These are phyloP conservation scores for Micractinium conductrix DNA, from an alignment of 139 green algal species.

Conservation along the genomic window DNA sequence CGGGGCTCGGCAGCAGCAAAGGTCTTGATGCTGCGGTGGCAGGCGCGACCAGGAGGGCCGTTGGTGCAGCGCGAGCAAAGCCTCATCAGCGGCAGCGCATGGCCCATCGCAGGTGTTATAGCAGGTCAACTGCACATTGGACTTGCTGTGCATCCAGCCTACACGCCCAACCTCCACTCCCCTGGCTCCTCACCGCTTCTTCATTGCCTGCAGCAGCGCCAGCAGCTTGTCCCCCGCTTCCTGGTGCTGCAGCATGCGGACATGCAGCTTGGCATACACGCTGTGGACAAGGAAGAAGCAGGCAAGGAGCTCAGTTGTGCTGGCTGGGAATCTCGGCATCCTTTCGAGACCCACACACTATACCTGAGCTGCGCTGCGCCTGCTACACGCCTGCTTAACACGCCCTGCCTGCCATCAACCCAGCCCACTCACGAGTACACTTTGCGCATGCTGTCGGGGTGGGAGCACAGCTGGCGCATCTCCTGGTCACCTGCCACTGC, in stretches of 20 bases:
- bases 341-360: too few relatives aligned
- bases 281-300: background rate
- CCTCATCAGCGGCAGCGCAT: background rate
- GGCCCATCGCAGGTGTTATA: background rate
- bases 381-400: too few relatives aligned
- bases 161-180: background rate
- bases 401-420: too few relatives aligned
- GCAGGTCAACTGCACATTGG: background rate
- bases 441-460: background rate
- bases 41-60: background rate
- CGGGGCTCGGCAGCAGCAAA: background rate
- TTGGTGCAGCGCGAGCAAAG: background rate
- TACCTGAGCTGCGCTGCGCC: too few relatives aligned
- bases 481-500: background rate
- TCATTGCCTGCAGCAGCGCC: conserved; percentile 6
- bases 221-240: conserved; percentile 9
- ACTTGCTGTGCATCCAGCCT: too few relatives aligned
- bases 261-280: conserved; percentile 14
- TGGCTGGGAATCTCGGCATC: too few relatives aligned
- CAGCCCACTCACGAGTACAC: background rate
- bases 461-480: background rate
- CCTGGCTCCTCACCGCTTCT: background rate
- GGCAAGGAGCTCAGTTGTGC: too few relatives aligned
- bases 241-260: conserved; percentile 17
- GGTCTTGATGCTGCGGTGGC: background rate